phyloP scores from a whole-genome alignment of 1,284 basidiomycete genomes.

The Pholiota adiposa region DNA sequence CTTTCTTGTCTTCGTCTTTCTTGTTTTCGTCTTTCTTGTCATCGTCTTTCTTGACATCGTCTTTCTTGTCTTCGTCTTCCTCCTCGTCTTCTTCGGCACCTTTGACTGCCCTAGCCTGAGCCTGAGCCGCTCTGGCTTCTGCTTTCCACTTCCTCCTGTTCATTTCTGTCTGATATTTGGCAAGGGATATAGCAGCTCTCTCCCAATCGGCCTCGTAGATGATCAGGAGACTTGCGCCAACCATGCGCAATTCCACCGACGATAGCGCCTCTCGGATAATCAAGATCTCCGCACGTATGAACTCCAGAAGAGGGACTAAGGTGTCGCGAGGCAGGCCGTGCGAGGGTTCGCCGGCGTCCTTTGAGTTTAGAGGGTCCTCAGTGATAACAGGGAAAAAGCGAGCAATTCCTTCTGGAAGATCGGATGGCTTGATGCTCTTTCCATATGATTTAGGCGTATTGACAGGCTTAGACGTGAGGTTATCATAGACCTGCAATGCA shows the following conservation, averaged over 20 bases:
- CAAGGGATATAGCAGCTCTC: constrained; percentile 44
- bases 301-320: constrained; percentile 65
- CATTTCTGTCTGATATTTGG: no score
- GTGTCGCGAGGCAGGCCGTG: constrained; percentile 58
- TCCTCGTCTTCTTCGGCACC: no score
- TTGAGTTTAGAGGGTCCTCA: constrained; percentile 15
- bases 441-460: constrained; percentile 82
- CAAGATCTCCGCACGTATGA: constrained; percentile 57
- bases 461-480: constrained; percentile 54
- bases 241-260: constrained; percentile 75
- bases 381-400: constrained; percentile 84
- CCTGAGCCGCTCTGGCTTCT: no score
- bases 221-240: constrained; percentile 82
- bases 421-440: constrained; percentile 67
- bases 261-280: constrained; percentile 60
- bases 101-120: no score
- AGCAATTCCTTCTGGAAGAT: constrained; percentile 76
- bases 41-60: no score
- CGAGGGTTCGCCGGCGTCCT: constrained; percentile 13
- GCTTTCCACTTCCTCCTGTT: constrained; percentile 26
- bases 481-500: constrained; percentile 71
- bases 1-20: no score
- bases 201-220: constrained; percentile 79
- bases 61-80: no score
- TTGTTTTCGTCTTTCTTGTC: no score